Evolutionary conservation across 257 asterid genomes (phyloP).

Genomic region (Lycium ferocissimum): DNA sequence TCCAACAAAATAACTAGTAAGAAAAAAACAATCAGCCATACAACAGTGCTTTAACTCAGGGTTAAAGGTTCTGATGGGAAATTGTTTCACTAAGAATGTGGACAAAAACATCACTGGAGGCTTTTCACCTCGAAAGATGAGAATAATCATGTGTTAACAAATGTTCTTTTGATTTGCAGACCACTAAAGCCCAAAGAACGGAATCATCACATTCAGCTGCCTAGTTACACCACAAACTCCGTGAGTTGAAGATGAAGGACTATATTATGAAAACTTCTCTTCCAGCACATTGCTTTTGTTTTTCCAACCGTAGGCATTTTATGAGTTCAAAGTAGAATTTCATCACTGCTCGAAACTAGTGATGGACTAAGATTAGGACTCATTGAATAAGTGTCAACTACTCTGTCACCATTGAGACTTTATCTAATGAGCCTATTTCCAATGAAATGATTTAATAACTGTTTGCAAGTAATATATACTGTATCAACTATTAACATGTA

Average conservation of each 20-base stretch:
- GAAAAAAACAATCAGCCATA: too few species aligned
- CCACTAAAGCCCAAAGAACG: background rate
- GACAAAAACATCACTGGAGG: background rate
- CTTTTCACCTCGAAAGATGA: background rate
- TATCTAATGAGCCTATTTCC: background rate
- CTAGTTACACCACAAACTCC: background rate
- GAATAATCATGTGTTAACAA: background rate
- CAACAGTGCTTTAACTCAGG: background rate
- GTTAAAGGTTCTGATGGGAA: background rate
- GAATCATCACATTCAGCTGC: background rate
- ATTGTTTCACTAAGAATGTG: background rate
- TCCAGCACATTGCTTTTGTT: background rate
- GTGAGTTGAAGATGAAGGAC: background rate
- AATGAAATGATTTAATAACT: background rate
- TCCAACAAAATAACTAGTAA: background rate
- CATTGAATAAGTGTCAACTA: constrained; percentile 1
- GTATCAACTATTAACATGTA: background rate
- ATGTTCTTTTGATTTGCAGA: background rate
- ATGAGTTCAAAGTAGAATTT: background rate
- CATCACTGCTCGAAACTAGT: background rate
- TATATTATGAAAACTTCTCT: background rate
- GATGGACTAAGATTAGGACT: background rate
- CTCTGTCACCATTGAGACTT: background rate
- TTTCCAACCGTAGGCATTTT: background rate
- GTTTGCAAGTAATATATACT: background rate